Conservation (phyloP, 371 early-diverging fungal genomes). For the Rhizopus microsporus region DNA sequence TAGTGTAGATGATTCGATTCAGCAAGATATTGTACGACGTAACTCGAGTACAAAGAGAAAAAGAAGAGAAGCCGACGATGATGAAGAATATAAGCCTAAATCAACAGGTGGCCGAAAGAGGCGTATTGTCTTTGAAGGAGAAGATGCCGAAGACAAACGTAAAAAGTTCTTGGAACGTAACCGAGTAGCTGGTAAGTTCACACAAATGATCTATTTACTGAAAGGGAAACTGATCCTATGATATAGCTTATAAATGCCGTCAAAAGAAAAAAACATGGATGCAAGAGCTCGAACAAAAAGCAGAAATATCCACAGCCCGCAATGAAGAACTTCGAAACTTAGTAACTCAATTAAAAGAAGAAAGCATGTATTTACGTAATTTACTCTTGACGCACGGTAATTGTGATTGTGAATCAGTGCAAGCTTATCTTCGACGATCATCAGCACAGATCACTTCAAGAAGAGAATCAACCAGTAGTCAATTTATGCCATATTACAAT, state of each 20-base stretch:
- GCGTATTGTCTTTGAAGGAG: conserved; percentile 38
- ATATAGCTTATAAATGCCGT: conserved; percentile 71
- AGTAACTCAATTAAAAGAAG: conserved; percentile 64
- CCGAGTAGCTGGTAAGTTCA: conserved; percentile 57
- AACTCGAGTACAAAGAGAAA: background rate
- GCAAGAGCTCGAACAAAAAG: conserved; percentile 64
- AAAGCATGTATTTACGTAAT: conserved; percentile 64
- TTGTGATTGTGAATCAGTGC: conserved; percentile 57
- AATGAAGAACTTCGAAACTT: conserved; percentile 58
- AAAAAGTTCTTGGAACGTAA: conserved; percentile 65
- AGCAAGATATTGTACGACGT: background rate
- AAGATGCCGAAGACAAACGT: conserved; percentile 36
- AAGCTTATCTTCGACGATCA: conserved; percentile 29
- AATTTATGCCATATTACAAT: conserved; percentile 9
- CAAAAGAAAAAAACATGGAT: conserved; percentile 80
- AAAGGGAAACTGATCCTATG: background rate
- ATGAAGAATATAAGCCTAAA: conserved; percentile 2
- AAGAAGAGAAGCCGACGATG: conserved; percentile 7
- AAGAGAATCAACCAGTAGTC: conserved; percentile 12
- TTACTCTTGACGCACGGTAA: conserved; percentile 63
- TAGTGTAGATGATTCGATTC: background rate
- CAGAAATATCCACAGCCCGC: conserved; percentile 50
- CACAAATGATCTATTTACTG: background rate
- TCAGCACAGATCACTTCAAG: conserved; percentile 25
- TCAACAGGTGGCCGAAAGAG: conserved; percentile 31